phyloP scores from a whole-genome alignment of 148 eudicot species.

The Rheum nobile region DNA sequence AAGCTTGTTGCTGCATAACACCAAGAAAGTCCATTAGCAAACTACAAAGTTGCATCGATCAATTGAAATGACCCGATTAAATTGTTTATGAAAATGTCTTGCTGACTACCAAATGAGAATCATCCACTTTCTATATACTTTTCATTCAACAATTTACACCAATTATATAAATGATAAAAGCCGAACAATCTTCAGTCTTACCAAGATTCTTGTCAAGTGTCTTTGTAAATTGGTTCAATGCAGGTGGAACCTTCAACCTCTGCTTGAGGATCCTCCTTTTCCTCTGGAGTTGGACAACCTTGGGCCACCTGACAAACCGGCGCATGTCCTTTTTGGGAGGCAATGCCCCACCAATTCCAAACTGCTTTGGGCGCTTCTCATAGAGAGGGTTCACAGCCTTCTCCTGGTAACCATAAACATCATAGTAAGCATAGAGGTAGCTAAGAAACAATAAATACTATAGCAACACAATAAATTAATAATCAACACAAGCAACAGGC shows the following conservation, averaged over 20 bases:
- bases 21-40: background rate
- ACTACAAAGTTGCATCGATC: background rate
- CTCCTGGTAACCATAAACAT: conserved; percentile 11
- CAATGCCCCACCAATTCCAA: conserved; percentile 53
- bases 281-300: conserved; percentile 50
- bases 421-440: background rate
- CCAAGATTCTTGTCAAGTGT: conserved; percentile 50
- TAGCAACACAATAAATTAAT: background rate
- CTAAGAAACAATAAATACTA: background rate
- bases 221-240: conserved; percentile 54
- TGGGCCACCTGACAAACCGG: conserved; percentile 50
- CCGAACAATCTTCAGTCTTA: background rate
- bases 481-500: background rate
- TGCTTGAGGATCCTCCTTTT: conserved; percentile 50
- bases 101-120: no score
- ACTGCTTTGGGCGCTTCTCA: conserved; percentile 52
- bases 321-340: conserved; percentile 52
- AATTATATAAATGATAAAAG: no score
- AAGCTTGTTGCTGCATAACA: conserved; percentile 34
- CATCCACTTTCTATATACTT: no score
- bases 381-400: conserved; percentile 43
- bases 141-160: background rate
- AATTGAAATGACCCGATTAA: background rate
- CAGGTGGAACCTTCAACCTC: conserved; percentile 53
- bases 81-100: no score